phyloP scores from a whole-genome alignment of 2,329 filamentous ascomycete genomes.

The Colletotrichum lupini region DNA sequence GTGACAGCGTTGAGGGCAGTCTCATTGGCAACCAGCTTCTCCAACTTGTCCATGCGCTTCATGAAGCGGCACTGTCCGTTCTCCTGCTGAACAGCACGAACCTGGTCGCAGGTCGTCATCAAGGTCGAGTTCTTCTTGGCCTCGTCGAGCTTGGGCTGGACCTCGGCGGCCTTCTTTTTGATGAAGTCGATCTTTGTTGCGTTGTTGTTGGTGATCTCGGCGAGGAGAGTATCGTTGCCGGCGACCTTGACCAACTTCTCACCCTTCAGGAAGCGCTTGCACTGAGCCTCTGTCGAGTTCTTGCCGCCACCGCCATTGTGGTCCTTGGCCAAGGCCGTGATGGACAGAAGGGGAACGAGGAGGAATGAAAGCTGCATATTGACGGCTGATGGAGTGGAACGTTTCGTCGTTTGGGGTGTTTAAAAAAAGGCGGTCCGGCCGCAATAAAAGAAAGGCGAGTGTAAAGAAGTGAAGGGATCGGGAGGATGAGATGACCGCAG shows the following conservation, averaged over 20 bases:
- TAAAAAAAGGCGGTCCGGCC: conserved; percentile 32
- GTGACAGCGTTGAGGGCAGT: conserved; percentile 39
- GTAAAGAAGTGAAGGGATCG: conserved; percentile 25
- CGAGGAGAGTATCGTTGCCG: conserved; percentile 49
- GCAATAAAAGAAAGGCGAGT: conserved; percentile 26
- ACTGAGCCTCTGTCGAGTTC: conserved; percentile 45
- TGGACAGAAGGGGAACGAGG: conserved; percentile 20
- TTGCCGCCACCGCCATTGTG: conserved; percentile 35
- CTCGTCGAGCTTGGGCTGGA: conserved; percentile 44
- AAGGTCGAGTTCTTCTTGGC: conserved; percentile 48
- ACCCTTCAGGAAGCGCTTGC: conserved; percentile 45
- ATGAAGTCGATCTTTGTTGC: conserved; percentile 48
- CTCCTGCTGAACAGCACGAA: conserved; percentile 44
- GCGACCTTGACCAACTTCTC: conserved; percentile 45
- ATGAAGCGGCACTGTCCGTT: conserved; percentile 45
- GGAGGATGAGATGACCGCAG: conserved; percentile 27
- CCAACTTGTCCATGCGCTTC: conserved; percentile 40
- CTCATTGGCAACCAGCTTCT: conserved; percentile 40
- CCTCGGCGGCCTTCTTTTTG: conserved; percentile 48
- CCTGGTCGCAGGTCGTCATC: conserved; percentile 45
- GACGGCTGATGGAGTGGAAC: neutral
- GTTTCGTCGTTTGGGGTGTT: neutral
- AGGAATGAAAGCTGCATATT: conserved; percentile 33
- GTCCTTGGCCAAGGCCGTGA: conserved; percentile 42
- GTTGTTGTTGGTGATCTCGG: conserved; percentile 46